These are phyloP conservation scores for Auricularia sp. DNA, from an alignment of 768 basidiomycete species.

Conservation along the genomic window DNA sequence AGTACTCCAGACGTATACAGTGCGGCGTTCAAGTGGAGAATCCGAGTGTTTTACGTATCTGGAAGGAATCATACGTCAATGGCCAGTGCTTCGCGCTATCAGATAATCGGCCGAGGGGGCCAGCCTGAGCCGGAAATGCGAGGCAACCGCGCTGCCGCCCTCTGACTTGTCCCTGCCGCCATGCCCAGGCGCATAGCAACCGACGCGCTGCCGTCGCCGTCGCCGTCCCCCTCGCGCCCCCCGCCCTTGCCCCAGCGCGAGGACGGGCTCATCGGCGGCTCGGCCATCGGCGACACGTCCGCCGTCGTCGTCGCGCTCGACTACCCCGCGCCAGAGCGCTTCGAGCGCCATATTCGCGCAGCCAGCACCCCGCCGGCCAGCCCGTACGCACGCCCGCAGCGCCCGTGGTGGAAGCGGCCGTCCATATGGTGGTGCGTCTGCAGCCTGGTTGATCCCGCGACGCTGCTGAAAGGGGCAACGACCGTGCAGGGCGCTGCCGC, in stretches of 20 bases:
- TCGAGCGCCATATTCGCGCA: background rate
- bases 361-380: background rate
- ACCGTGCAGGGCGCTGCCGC: background rate
- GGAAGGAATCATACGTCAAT: too few species aligned
- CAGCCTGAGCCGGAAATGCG: too few species aligned
- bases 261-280: background rate
- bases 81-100: too few species aligned
- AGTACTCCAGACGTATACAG: too few species aligned
- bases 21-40: too few species aligned
- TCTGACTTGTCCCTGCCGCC: background rate
- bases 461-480: background rate
- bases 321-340: background rate
- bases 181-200: background rate
- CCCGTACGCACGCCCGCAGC: background rate
- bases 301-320: background rate
- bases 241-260: background rate
- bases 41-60: too few species aligned
- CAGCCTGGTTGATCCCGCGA: background rate
- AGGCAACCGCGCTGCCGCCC: too few species aligned
- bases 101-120: too few species aligned
- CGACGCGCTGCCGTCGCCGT: background rate
- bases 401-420: background rate
- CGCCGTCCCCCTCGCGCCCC: background rate
- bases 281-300: background rate
- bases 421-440: background rate